phyloP scores from a whole-genome alignment of 176 grass and related monocot species.

The Carex cristatella region DNA sequence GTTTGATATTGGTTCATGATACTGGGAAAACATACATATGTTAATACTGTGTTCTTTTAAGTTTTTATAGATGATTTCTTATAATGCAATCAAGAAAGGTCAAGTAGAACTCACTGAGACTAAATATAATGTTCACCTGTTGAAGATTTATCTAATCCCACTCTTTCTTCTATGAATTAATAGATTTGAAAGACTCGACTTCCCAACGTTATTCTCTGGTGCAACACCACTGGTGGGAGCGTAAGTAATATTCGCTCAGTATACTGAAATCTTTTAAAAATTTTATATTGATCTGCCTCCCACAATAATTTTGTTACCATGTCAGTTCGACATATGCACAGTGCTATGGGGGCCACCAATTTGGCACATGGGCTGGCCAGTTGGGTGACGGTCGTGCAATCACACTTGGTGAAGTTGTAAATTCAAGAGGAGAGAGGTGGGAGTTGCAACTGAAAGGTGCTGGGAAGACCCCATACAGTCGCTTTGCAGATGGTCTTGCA shows the following conservation, averaged over 20 bases:
- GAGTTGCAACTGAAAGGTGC: slow-evolving; percentile 95
- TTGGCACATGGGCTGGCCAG: slow-evolving; percentile 93
- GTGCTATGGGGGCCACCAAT: slow-evolving; percentile 95
- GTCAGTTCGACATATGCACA: slow-evolving; percentile 77
- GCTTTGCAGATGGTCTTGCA: slow-evolving; percentile 92
- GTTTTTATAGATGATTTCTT: background rate
- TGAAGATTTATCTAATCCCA: background rate
- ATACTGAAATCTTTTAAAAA: background rate
- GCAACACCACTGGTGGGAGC: slow-evolving; percentile 66
- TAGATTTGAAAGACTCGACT: slow-evolving; percentile 82
- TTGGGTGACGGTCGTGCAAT: slow-evolving; percentile 89
- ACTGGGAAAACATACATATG: background rate
- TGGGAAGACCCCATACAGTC: slow-evolving; percentile 90
- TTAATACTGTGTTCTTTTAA: background rate
- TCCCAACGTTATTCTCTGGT: slow-evolving; percentile 79
- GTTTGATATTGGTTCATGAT: background rate
- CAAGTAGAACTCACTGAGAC: background rate
- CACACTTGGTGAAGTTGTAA: slow-evolving; percentile 79
- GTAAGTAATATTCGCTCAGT: slow-evolving; percentile 30
- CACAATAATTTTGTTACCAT: slow-evolving; percentile 27
- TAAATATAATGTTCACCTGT: background rate
- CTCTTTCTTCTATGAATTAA: slow-evolving; percentile 16
- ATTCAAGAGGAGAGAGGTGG: slow-evolving; percentile 75
- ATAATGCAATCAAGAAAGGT: background rate
- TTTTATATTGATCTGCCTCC: slow-evolving; percentile 2